Conservation (phyloP, 2,329 filamentous ascomycete species). For the Trichoderma afroharzianum region DNA sequence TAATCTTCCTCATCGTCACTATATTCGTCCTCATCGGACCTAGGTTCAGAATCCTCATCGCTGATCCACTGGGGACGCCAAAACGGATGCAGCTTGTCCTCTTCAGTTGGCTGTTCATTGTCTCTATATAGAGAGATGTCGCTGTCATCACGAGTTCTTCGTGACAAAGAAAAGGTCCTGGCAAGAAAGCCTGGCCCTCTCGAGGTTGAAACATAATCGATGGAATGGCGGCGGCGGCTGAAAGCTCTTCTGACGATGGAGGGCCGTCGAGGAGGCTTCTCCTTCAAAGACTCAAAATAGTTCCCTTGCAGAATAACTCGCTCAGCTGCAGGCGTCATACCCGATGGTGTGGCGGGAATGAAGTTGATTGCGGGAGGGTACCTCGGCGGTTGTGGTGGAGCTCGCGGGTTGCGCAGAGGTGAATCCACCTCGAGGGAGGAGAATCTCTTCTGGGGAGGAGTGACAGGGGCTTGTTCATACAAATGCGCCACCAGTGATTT, state of each 20-base stretch:
- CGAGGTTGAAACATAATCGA: constrained; percentile 41
- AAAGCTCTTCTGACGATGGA: constrained; percentile 55
- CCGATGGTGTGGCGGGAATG: constrained; percentile 61
- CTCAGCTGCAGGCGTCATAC: constrained; percentile 52
- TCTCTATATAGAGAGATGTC: constrained; percentile 37
- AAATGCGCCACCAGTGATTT: constrained; percentile 37
- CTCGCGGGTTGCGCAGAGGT: constrained; percentile 58
- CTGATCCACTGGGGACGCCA: constrained; percentile 54
- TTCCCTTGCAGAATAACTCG: constrained; percentile 51
- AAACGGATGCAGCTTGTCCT: constrained; percentile 55
- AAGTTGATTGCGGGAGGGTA: constrained; percentile 49
- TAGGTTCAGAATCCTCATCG: constrained; percentile 31
- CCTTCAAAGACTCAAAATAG: constrained; percentile 47
- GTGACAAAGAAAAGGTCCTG: constrained; percentile 53
- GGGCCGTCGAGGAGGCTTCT: constrained; percentile 43
- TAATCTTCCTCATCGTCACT: constrained; percentile 32
- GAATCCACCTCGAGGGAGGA: constrained; percentile 56
- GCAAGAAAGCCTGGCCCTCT: constrained; percentile 43
- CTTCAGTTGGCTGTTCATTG: constrained; percentile 48
- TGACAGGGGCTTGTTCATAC: constrained; percentile 37
- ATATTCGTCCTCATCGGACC: constrained; percentile 35
- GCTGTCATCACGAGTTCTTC: constrained; percentile 30
- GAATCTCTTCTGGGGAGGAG: constrained; percentile 49
- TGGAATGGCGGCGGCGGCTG: constrained; percentile 43
- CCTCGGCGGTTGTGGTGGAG: constrained; percentile 51